A percentile compares a stretch with the other conserved stretches of the same genome.
phyloP scores from a whole-genome alignment of 306 rosid species.

The Herpetospermum pedunculosum region DNA sequence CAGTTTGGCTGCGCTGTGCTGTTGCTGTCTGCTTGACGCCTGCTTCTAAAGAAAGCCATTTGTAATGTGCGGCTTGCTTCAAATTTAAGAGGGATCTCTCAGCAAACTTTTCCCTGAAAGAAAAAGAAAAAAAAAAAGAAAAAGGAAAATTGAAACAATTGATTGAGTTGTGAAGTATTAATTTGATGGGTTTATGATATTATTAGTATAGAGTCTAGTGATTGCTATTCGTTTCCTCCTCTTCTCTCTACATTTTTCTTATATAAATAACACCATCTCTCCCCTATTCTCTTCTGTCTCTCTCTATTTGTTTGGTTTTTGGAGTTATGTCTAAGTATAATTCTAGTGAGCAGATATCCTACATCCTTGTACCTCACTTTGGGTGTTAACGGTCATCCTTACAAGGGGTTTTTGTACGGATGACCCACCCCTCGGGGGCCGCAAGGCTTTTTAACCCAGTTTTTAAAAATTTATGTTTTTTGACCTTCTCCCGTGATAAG shows the following conservation, averaged over 20 bases:
- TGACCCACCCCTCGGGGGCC: too few relatives aligned
- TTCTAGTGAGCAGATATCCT: too few relatives aligned
- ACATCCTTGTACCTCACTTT: too few relatives aligned
- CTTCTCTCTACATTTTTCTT: not conserved
- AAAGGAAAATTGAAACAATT: not conserved
- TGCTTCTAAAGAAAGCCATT: slow-evolving; percentile 44
- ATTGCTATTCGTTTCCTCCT: not conserved
- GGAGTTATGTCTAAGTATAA: too few relatives aligned
- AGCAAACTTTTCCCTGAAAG: not conserved
- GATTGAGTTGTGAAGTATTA: not conserved
- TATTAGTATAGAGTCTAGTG: not conserved
- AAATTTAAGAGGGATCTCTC: not conserved
- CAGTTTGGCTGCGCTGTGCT: slow-evolving; percentile 97
- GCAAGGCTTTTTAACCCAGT: too few relatives aligned
- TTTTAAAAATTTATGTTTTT: too few relatives aligned
- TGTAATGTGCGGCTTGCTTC: not conserved
- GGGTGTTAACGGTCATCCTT: too few relatives aligned
- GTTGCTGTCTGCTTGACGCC: slow-evolving; percentile 87
- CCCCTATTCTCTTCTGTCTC: not conserved
- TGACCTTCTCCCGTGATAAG: too few relatives aligned
- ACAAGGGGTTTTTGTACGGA: too few relatives aligned
- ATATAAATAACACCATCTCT: not conserved
- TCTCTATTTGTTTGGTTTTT: not conserved
- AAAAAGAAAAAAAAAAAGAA: not conserved
- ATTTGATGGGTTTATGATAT: not conserved